Conservation (phyloP, 495 filamentous ascomycete genomes). For the Aspergillus biplanus region DNA sequence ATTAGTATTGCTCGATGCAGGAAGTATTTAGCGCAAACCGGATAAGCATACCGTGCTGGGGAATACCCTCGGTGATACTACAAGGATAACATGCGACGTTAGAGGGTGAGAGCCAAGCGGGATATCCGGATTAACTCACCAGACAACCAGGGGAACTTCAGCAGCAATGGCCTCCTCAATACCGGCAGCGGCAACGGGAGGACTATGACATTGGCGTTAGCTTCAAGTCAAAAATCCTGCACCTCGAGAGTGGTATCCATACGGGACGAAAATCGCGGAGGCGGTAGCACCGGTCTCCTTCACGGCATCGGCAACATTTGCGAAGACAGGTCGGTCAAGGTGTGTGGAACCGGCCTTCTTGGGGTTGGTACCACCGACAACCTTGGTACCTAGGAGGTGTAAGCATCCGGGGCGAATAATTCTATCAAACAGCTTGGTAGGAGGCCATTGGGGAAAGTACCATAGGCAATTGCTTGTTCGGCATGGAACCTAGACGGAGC, state of each 20-base stretch:
- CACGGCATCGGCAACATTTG: slow-evolving; percentile 82
- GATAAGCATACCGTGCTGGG: slow-evolving; percentile 78
- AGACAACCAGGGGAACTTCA: slow-evolving; percentile 91
- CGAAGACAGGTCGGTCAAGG: slow-evolving; percentile 92
- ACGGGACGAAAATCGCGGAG: slow-evolving; percentile 97
- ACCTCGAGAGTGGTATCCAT: slow-evolving; percentile 36
- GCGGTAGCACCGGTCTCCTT: slow-evolving; percentile 90
- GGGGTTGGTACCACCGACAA: slow-evolving; percentile 97
- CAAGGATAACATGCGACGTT: slow-evolving; percentile 4
- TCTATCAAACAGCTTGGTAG: slow-evolving; percentile 17
- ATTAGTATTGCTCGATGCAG: slow-evolving; percentile 27
- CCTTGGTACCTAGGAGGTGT: slow-evolving; percentile 77
- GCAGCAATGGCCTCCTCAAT: slow-evolving; percentile 96
- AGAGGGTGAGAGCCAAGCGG: neutral
- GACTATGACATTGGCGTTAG: slow-evolving; percentile 51
- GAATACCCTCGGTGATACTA: slow-evolving; percentile 96
- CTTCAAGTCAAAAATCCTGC: neutral
- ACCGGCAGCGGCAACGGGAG: slow-evolving; percentile 86
- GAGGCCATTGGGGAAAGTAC: slow-evolving; percentile 53
- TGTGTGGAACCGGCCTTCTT: slow-evolving; percentile 94
- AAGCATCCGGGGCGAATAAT: slow-evolving; percentile 28
- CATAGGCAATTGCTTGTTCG: slow-evolving; percentile 96
- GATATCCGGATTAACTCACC: slow-evolving; percentile 50
- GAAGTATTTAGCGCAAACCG: neutral
- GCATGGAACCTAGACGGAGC: slow-evolving; percentile 80